Base-by-base conservation (phyloP, 2,329 filamentous ascomycete species). In the Nakataea oryzae region DNA sequence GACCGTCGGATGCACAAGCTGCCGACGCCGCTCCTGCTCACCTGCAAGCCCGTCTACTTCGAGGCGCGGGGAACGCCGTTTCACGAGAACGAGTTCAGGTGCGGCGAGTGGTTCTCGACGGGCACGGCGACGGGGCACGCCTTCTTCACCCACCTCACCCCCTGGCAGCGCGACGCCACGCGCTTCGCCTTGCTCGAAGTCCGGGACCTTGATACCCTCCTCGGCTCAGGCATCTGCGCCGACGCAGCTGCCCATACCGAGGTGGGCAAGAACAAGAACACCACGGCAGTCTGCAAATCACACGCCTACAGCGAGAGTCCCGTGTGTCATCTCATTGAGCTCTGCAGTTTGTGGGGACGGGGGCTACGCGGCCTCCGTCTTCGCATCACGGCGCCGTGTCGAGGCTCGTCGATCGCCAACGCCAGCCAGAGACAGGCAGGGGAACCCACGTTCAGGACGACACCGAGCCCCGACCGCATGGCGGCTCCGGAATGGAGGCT, bases 81-180 rank as follows among this genome's bases (percentile, higher is more conserved):
- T 65, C 65, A 67, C 9, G 63, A 67, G 27, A 79, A 78, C 68
- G 77, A 80, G 60, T 81, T 81, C 63, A 73, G 74, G 28, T 81
- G 80, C 63, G 70, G 75, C 50, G 76, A 76, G 56, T 78, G 76
- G 74, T 79, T 79, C 68, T 72, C 74, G 14, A 78, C 76, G 17
- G 79, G 78, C 0, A 66, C 79, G 3, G 74, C 74, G 66, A 73
- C 77, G 0, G 78, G 77, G 0, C 66, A 72, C 11, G 69, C 70
- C 0, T 76, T 79, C 61, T 70, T 73, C 1, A 64, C 69, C 17
- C 66, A 66, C 2, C 66, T 78, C 28, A 61, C 62, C 41, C 65
- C 70, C 3, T 81, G 79, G 79, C 79, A 82, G 71, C 68, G 70
- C 4, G 66, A 66, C n/a, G 64, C 66, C 2, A 66, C 81, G 67